Percentiles rank a stretch among this genome's conserved stretches.
Conservation (phyloP, 352 stramenopile species). For the Phytophthora constricta region DNA sequence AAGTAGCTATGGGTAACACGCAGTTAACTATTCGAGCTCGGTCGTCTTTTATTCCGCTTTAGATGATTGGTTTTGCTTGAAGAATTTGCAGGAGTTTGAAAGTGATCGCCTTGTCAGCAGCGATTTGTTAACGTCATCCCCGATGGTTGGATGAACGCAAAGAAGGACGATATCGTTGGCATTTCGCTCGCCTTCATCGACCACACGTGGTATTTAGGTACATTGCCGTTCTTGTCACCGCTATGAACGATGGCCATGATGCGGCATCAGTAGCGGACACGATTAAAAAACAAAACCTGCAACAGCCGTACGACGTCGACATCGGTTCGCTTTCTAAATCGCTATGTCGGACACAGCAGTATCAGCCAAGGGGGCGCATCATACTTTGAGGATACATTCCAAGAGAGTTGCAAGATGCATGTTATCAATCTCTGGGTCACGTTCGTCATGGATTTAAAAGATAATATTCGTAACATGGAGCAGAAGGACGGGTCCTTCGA, state of each 20-base stretch:
- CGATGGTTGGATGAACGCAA: not conserved
- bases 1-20: not conserved
- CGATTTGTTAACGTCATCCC: not conserved
- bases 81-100: not conserved
- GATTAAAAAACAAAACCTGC: not conserved
- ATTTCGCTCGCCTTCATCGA: conserved; percentile 7
- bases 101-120: not conserved
- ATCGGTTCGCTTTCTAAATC: not conserved
- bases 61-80: not conserved
- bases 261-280: not conserved
- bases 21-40: not conserved
- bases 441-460: conserved; percentile 9
- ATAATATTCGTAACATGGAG: conserved; percentile 7
- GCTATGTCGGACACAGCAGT: not conserved
- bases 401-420: conserved; percentile 18
- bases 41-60: not conserved
- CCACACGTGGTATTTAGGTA: conserved; percentile 2
- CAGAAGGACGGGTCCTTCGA: not conserved
- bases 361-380: not conserved
- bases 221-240: not conserved
- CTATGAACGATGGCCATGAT: not conserved
- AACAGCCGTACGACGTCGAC: not conserved
- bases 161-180: not conserved
- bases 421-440: conserved; percentile 21
- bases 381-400: conserved; percentile 10